Evolutionary conservation across 2,329 filamentous ascomycete species (phyloP).

Genomic region (Fusarium sp.): DNA sequence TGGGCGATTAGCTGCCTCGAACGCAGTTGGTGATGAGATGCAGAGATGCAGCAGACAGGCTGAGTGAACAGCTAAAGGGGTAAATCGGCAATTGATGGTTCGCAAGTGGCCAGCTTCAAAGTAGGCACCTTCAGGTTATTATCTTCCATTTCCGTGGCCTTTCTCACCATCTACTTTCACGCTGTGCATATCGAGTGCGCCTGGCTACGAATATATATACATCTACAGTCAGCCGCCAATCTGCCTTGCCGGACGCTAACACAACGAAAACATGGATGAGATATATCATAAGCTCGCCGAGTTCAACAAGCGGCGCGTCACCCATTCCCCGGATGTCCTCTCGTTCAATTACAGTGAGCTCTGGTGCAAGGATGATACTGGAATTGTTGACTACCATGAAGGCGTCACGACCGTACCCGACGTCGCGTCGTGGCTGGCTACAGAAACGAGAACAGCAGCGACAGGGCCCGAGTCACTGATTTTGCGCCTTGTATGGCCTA

Average conservation of each 20-base stretch:
- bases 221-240: conserved; percentile 1
- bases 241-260: neutral
- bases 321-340: conserved; percentile 26
- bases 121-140: neutral
- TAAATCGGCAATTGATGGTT: conserved; percentile 15
- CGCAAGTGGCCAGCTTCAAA: conserved; percentile 2
- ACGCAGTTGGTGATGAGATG: conserved; percentile 16
- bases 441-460: conserved; percentile 29
- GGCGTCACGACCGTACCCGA: conserved; percentile 16
- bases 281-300: conserved; percentile 51
- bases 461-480: conserved; percentile 44
- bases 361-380: conserved; percentile 46
- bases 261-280: conserved; percentile 48
- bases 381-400: conserved; percentile 30
- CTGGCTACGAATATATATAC: neutral
- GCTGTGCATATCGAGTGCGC: neutral
- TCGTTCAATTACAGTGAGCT: conserved; percentile 50
- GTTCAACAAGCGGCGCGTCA: conserved; percentile 42
- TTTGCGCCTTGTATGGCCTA: conserved; percentile 50
- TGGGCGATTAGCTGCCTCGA: conserved; percentile 18
- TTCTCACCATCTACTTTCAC: neutral
- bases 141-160: neutral
- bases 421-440: conserved; percentile 43
- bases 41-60: conserved; percentile 11
- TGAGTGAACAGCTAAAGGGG: conserved; percentile 16